phyloP scores from a whole-genome alignment of 2,329 filamentous ascomycete genomes.

The Alternaria viburni region DNA sequence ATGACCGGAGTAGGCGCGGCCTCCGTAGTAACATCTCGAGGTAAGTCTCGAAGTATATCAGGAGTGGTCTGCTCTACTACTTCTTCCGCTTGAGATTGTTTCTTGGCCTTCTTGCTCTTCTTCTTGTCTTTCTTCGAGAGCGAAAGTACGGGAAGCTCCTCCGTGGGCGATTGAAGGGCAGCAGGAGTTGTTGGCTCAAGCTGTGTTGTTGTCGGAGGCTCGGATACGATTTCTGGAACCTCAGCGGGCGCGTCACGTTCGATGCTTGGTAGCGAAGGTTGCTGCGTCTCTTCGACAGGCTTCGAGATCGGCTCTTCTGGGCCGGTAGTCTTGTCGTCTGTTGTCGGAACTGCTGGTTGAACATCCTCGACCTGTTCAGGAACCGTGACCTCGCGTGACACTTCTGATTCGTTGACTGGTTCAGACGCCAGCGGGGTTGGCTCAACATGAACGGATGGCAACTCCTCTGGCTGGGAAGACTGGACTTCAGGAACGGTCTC shows the following conservation, averaged over 20 bases:
- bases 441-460: neutral
- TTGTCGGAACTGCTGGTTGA: neutral
- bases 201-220: neutral
- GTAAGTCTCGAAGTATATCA: neutral
- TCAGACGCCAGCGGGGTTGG: neutral
- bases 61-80: conserved; percentile 10
- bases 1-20: neutral
- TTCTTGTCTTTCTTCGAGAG: conserved; percentile 31
- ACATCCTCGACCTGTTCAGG: neutral
- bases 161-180: conserved; percentile 1
- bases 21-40: neutral
- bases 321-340: neutral
- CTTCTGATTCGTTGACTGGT: neutral
- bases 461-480: neutral
- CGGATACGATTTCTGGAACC: neutral
- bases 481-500: conserved; percentile 8
- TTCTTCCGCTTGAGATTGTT: conserved; percentile 19
- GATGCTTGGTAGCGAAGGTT: neutral
- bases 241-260: neutral
- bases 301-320: neutral
- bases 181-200: conserved; percentile 19
- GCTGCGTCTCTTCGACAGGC: conserved; percentile 1
- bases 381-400: neutral
- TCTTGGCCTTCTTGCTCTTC: conserved; percentile 34
- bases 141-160: conserved; percentile 11